A percentile compares a stretch with the other conserved stretches of the same genome.
phyloP scores from a whole-genome alignment of 805 yeast genomes.

The Blastobotrys mokoenaii region DNA sequence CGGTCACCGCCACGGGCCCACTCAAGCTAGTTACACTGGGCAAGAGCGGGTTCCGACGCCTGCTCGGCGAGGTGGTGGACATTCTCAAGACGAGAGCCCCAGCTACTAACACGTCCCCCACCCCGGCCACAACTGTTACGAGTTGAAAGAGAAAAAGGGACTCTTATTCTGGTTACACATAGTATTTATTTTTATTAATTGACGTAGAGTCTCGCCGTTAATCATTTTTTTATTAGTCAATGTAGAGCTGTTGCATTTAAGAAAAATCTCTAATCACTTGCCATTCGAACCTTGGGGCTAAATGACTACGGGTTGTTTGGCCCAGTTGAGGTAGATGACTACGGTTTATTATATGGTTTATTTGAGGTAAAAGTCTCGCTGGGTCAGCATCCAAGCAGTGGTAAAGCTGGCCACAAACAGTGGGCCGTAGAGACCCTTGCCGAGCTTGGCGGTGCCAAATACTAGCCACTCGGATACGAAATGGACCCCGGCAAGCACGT shows the following conservation, averaged over 20 bases:
- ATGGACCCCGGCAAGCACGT: slow-evolving; percentile 74
- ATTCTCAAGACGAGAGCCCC: slow-evolving; percentile 84
- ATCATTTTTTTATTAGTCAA: no score
- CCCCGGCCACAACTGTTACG: no score
- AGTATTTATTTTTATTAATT: no score
- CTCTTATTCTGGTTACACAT: no score
- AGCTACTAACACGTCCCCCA: slow-evolving; percentile 20
- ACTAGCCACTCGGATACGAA: slow-evolving; percentile 76
- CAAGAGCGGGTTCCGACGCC: slow-evolving; percentile 86
- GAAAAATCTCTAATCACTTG: no score
- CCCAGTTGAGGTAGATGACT: no score
- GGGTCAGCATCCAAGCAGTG: slow-evolving; percentile 73
- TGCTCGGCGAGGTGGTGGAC: slow-evolving; percentile 90
- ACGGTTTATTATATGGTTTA: no score
- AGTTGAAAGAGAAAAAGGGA: no score
- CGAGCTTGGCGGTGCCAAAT: slow-evolving; percentile 72
- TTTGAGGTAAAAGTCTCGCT: slow-evolving; percentile 51
- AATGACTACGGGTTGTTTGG: no score
- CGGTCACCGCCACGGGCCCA: slow-evolving; percentile 66
- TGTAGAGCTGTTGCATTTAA: no score
- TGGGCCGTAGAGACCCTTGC: slow-evolving; percentile 87
- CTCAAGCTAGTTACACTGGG: slow-evolving; percentile 89
- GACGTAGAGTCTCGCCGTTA: no score
- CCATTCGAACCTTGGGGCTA: no score
- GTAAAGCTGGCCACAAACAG: slow-evolving; percentile 67